Conservation (phyloP, 805 yeast species). For the Debaryomyces prosopidis region DNA sequence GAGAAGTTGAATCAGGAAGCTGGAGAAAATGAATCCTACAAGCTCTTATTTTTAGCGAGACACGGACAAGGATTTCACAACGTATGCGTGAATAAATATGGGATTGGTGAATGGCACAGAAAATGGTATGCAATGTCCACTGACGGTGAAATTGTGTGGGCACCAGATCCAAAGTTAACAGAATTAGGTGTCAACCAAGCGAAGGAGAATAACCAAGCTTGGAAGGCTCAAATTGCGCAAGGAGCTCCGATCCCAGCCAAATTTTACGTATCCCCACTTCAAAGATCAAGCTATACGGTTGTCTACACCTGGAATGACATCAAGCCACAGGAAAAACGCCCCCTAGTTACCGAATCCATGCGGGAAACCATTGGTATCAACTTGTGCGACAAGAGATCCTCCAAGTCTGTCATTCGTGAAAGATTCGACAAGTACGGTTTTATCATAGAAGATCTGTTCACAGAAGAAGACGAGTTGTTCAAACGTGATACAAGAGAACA, state of each 20-base stretch:
- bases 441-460: slow-evolving; percentile 42
- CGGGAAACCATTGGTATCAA: slow-evolving; percentile 65
- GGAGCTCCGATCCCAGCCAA: slow-evolving; percentile 58
- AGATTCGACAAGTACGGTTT: slow-evolving; percentile 40
- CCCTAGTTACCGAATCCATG: slow-evolving; percentile 42
- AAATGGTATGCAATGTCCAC: slow-evolving; percentile 54
- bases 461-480: slow-evolving; percentile 52
- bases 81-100: slow-evolving; percentile 53
- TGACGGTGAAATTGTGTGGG: slow-evolving; percentile 57
- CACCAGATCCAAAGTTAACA: slow-evolving; percentile 62
- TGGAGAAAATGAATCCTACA: slow-evolving; percentile 40
- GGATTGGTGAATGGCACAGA: slow-evolving; percentile 55
- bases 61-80: slow-evolving; percentile 76
- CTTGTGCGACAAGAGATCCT: slow-evolving; percentile 58
- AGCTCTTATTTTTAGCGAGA: slow-evolving; percentile 55
- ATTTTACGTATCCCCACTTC: slow-evolving; percentile 63
- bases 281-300: slow-evolving; percentile 61
- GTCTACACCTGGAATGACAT: slow-evolving; percentile 50
- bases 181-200: slow-evolving; percentile 59
- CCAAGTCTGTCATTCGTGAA: slow-evolving; percentile 34
- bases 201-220: slow-evolving; percentile 41
- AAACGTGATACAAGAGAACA: slow-evolving; percentile 45
- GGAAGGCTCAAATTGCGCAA: slow-evolving; percentile 42
- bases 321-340: slow-evolving; percentile 20
- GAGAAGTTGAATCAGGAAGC: slow-evolving; percentile 35